These are phyloP conservation scores for Trichosanthes truncata DNA, from an alignment of 306 rosid genomes.

Conservation along the genomic window DNA sequence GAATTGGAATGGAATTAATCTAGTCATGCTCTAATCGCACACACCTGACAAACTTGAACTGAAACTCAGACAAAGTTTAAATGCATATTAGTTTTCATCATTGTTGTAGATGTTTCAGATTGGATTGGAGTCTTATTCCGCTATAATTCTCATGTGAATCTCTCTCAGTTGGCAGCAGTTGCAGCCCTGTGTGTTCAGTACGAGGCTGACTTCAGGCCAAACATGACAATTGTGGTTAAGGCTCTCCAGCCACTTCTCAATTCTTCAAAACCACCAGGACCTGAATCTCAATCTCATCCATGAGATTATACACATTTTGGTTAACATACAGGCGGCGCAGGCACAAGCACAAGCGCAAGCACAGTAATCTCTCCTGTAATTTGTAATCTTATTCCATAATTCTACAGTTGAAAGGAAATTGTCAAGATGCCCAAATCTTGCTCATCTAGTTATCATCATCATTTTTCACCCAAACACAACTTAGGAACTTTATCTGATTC, in stretches of 20 bases:
- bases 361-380: conserved; percentile 7
- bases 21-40: neutral
- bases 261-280: conserved; percentile 72
- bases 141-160: conserved; percentile 12
- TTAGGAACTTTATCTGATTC: conserved; percentile 7
- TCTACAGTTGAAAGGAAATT: conserved; percentile 1
- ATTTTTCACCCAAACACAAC: neutral
- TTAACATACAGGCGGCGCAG: neutral
- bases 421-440: conserved; percentile 6
- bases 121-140: neutral
- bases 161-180: conserved; percentile 83
- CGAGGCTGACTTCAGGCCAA: conserved; percentile 97
- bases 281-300: conserved; percentile 36
- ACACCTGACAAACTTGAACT: neutral
- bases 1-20: neutral
- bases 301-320: conserved; percentile 20
- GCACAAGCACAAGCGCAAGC: neutral
- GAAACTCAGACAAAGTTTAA: neutral
- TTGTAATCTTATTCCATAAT: conserved; percentile 14
- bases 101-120: neutral
- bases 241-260: conserved; percentile 94
- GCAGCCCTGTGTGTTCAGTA: conserved; percentile 98
- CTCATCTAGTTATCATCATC: conserved; percentile 1
- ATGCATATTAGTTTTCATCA: neutral
- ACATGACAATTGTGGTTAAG: conserved; percentile 95